Percentiles rank a stretch among this genome's conserved stretches.
phyloP scores from a whole-genome alignment of 108 stramenopile genomes.

The Nitzschia sp. region DNA sequence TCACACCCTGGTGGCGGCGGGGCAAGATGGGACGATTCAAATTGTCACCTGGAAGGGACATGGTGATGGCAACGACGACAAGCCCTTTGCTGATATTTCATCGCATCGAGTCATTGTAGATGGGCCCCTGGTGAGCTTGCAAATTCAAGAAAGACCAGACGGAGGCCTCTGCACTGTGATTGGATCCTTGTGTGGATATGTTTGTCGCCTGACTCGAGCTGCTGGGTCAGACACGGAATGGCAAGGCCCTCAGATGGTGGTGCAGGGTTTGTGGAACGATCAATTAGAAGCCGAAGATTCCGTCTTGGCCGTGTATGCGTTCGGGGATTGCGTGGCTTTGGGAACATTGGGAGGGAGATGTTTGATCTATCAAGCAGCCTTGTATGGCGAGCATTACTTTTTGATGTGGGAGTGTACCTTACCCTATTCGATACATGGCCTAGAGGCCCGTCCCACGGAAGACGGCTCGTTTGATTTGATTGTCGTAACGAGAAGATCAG shows the following conservation, averaged over 20 bases:
- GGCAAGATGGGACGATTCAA: conserved; percentile 57
- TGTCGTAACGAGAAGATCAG: conserved; percentile 39
- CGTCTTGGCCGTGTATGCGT: conserved; percentile 42
- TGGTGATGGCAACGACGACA: neutral
- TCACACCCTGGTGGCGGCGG: conserved; percentile 35
- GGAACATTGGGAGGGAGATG: conserved; percentile 44
- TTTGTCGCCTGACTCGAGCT: conserved; percentile 20
- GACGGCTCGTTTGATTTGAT: neutral
- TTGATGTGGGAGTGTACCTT: conserved; percentile 40
- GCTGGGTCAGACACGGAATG: conserved; percentile 10
- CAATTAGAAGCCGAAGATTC: conserved; percentile 41
- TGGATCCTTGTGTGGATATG: conserved; percentile 62
- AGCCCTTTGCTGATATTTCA: conserved; percentile 11
- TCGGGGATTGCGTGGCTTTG: conserved; percentile 26
- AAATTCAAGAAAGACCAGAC: conserved; percentile 23
- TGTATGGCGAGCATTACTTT: conserved; percentile 6
- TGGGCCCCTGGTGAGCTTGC: conserved; percentile 40
- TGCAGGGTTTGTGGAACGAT: conserved; percentile 36
- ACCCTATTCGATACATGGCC: conserved; percentile 51
- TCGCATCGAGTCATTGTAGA: conserved; percentile 46
- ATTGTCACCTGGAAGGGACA: conserved; percentile 28
- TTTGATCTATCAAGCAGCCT: conserved; percentile 24
- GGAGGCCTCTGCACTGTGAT: conserved; percentile 19
- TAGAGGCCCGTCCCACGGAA: neutral
- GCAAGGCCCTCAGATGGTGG: conserved; percentile 50